Base-by-base conservation (phyloP, 1,284 basidiomycete genomes). In the Microbotryum silenes-acaulis region DNA sequence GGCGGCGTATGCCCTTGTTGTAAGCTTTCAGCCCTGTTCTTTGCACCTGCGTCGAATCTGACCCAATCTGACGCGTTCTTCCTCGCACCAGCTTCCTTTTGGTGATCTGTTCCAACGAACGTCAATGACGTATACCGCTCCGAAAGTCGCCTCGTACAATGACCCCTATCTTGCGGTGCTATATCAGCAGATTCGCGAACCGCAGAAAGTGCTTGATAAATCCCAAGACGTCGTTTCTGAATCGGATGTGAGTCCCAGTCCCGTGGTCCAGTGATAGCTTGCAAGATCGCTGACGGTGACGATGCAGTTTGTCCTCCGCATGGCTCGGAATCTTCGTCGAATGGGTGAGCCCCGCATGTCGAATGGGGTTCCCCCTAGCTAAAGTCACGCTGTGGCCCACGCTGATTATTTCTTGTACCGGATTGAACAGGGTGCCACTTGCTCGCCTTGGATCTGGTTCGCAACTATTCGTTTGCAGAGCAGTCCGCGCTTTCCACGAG, bases 141-240 rank as follows among this genome's bases (percentile, higher is more conserved):
- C 29, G 48, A 51, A 21, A 51, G 14, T 8, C 51, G 45, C 50
- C 55, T 33, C 2, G n/a, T 51, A 23, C 65, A 91, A 96, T 68
- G 91, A 97, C 74, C 89, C 93, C 1, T 87, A 88, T 69, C 81
- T 97, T 51, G 87, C 91, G 0, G 78, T 97, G 50, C 78, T 97
- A 55, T 96, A 94, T 75, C 87, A 86, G n/a, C 88, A 96, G 68
- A 79, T 96, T 62, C 86, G 85, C 25, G 91, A 88, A 78, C 92
- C 91, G 1, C 77, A 96, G 27, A 91, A 96, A 78, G 87, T 91
- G 0, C 88, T 88, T 5, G 87, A 92, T 74, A 92, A 91, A 9
- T 89, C 88, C 0, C 89, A 85, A 71, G 89, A 91, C 72, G 91
- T 96, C 45, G 85, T 90, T 0, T 87, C 85, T 21, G 91, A 96